Percentiles rank a stretch among this genome's conserved stretches.
Conservation (phyloP, 164 flowering plant species). For the Vitis amurensis region DNA sequence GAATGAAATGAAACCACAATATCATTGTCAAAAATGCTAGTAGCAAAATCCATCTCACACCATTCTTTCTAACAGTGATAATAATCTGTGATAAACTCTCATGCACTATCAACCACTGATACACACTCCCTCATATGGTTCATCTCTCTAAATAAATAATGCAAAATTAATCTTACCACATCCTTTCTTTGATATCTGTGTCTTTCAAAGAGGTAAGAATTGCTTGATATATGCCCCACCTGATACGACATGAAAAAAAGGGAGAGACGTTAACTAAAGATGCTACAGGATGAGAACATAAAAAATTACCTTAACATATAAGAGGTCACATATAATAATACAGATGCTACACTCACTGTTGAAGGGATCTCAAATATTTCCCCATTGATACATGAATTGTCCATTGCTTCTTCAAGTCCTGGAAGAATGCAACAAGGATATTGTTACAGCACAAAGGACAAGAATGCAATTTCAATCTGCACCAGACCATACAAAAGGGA, state of each 20-base stretch:
- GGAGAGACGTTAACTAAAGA: too few relatives aligned
- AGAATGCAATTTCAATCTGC: too few relatives aligned
- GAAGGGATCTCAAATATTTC: constrained; percentile 21
- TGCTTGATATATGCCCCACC: constrained; percentile 6
- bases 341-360: constrained; percentile 28
- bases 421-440: constrained; percentile 2
- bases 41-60: not conserved
- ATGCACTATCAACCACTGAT: too few relatives aligned
- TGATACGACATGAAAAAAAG: constrained; percentile 1
- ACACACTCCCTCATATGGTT: not conserved
- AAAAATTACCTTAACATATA: not conserved
- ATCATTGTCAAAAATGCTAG: not conserved
- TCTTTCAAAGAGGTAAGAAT: constrained; percentile 10
- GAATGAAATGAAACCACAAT: not conserved
- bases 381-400: constrained; percentile 13
- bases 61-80: too few relatives aligned
- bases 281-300: too few relatives aligned
- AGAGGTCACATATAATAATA: not conserved
- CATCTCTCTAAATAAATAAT: not conserved
- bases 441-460: too few relatives aligned
- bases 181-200: constrained; percentile 5
- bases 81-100: not conserved
- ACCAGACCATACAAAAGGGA: not conserved
- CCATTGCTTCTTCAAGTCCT: constrained; percentile 37
- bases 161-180: constrained; percentile 6